Evolutionary conservation across 176 grass and related monocot genomes (phyloP).

Genomic region (Carex littledalei): DNA sequence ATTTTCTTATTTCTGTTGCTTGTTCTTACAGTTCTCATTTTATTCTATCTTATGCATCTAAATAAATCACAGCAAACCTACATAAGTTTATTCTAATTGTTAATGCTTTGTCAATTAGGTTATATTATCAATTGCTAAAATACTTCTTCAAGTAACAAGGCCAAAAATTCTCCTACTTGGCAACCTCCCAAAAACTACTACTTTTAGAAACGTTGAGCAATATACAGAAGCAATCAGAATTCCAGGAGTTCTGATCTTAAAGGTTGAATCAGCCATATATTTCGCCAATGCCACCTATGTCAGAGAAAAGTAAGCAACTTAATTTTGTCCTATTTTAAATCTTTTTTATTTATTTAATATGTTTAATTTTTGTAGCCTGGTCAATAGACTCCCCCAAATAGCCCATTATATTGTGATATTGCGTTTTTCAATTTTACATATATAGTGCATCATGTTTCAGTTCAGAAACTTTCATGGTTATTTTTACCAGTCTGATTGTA

Average conservation of each 20-base stretch:
- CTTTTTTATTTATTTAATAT: neutral
- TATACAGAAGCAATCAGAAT: constrained; percentile 63
- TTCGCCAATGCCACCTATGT: constrained; percentile 79
- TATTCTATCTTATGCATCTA: neutral
- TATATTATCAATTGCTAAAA: constrained; percentile 63
- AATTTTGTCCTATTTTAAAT: neutral
- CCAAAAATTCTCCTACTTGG: constrained; percentile 69
- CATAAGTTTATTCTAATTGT: too few species aligned
- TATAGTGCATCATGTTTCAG: neutral
- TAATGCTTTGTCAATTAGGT: constrained; percentile 36
- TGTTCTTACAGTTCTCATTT: neutral
- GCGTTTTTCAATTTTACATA: neutral
- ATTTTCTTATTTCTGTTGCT: neutral
- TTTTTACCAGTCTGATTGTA: neutral
- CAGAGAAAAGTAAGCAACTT: constrained; percentile 61
- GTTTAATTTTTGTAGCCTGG: too few species aligned
- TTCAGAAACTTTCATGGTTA: neutral
- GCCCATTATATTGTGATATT: neutral
- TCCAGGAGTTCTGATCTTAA: constrained; percentile 51
- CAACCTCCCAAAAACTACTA: constrained; percentile 52
- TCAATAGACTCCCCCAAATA: neutral
- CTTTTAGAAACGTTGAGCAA: constrained; percentile 70
- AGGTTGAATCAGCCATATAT: constrained; percentile 85
- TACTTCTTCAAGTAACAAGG: constrained; percentile 78
- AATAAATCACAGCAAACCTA: neutral